A percentile compares a stretch with the other conserved stretches of the same genome.
Conservation (phyloP, 139 green algal species). For the Chlamydomonas applanata region DNA sequence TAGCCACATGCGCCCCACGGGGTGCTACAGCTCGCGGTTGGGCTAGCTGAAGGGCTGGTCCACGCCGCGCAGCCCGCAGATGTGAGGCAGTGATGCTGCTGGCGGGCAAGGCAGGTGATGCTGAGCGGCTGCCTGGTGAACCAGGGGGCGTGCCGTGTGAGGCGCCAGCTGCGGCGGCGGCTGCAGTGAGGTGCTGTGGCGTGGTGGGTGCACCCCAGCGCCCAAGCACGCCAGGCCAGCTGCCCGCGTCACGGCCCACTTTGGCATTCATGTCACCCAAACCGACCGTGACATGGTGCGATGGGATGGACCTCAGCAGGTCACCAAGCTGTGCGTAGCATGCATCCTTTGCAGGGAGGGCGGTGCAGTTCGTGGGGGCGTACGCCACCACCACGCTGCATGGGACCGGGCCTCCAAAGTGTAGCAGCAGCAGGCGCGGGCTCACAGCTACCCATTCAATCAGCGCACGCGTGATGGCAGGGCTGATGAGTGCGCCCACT, state of each 20-base stretch:
- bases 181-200: neutral
- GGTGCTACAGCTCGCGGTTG: neutral
- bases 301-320: neutral
- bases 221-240: neutral
- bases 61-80: too few species aligned
- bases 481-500: neutral
- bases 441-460: neutral
- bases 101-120: neutral
- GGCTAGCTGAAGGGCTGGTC: too few species aligned
- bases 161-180: neutral
- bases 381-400: neutral
- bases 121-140: neutral
- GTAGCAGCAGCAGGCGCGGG: neutral
- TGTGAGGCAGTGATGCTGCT: neutral
- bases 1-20: neutral
- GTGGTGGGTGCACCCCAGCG: neutral
- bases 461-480: neutral
- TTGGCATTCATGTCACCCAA: neutral
- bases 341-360: neutral
- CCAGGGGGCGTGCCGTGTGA: neutral
- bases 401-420: neutral
- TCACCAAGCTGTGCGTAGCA: neutral
- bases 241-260: neutral
- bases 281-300: neutral
- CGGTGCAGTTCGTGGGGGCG: neutral